Evolutionary conservation across 2,329 filamentous ascomycete species (phyloP), one percentile per base, ranked within the genome.

Genomic region (Diaporthe capsici): DNA sequence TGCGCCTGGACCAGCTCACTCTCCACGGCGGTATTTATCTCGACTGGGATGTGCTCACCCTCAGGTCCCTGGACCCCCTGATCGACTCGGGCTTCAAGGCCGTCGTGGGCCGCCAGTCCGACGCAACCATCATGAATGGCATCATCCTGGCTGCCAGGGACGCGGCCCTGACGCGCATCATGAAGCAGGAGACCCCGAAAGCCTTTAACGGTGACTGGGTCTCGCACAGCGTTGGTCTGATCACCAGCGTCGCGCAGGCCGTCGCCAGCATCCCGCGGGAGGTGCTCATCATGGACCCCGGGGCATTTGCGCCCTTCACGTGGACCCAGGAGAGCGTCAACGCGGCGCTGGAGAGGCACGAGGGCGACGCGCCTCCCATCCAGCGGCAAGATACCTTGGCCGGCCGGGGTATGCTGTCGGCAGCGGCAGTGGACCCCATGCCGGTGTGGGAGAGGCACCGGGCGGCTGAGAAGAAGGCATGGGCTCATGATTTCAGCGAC

Each of bases 11-110:
- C 12, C 78, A 78, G 15, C 72, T 83, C 20, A 73, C 75, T 7
- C 28, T 76, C 4, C 77, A 77, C 37, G 82, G 82, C 51, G 81
- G 82, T 8, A 58, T 82, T 12, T 83, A 83, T 72, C 74, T 82
- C 5, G 82, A 82, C 76, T 76, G 74, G n/a, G 81, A 82, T 67
- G 80, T 78, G 2, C 70, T 81, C 4, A 77, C 80, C 3, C 75
- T 82, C 1, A 80, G 79, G 15, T 76, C 80, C 12, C 44, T 81
- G 28, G 63, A 68, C 13, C 74, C 74, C 5, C 76, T 82, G 4
- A 78, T 79, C 15, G 37, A 71, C 13, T 67, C 76, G 3, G 81
- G 79, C 1, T 83, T 82, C 75, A 77, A 74, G 22, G 79, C 77
- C 71, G 76, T 83, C 39, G 76, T 82, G 6, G 81, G 82, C 47